Conservation (phyloP, 2,329 filamentous ascomycete genomes). For the Cadophora malorum region DNA sequence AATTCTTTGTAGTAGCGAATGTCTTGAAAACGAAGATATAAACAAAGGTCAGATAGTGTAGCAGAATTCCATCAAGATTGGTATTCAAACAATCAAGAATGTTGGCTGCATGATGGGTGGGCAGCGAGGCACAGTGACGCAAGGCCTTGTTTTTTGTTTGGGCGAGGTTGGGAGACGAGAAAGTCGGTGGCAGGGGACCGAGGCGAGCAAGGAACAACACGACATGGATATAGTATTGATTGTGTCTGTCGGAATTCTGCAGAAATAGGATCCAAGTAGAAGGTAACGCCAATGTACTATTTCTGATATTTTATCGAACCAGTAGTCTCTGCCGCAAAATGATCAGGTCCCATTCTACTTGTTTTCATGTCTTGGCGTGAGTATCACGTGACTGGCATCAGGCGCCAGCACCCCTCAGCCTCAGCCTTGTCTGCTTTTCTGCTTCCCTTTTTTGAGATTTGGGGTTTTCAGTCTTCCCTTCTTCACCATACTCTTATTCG, state of each 20-base stretch:
- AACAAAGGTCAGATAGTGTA: not conserved
- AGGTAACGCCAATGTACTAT: too few species aligned
- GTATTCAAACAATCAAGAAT: not conserved
- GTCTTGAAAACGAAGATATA: not conserved
- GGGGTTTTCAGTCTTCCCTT: not conserved
- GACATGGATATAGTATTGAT: not conserved
- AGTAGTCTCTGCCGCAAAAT: too few species aligned
- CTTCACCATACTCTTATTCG: not conserved
- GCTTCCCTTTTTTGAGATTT: not conserved
- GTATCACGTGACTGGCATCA: not conserved
- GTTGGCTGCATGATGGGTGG: not conserved
- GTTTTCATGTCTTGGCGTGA: not conserved
- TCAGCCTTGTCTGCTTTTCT: not conserved
- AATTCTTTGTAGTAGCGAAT: not conserved
- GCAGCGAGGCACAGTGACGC: conserved; percentile 10
- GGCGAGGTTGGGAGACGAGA: conserved; percentile 11
- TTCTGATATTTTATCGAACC: too few species aligned
- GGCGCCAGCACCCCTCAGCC: not conserved
- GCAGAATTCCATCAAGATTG: too few species aligned
- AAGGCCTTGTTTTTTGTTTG: conserved; percentile 1
- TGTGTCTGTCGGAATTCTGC: too few species aligned
- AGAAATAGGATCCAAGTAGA: too few species aligned
- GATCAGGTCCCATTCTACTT: not conserved
- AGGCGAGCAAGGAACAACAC: conserved; percentile 6
- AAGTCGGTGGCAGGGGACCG: conserved; percentile 1